Evolutionary conservation across 306 rosid species (phyloP), one percentile per base, ranked within the genome.

Genomic region (Vachellia collinsii): DNA sequence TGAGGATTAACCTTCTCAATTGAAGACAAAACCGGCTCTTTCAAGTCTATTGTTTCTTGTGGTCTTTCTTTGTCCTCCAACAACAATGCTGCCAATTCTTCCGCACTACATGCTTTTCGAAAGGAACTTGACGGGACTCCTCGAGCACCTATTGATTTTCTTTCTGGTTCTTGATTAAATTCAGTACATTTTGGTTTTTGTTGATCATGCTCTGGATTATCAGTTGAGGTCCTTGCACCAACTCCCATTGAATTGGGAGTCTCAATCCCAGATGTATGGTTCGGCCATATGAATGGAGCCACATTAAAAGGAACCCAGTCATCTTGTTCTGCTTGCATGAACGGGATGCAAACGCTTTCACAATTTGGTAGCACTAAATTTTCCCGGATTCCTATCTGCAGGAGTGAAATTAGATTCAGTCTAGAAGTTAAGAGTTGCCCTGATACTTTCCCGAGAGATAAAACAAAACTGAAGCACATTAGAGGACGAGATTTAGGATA

Each of bases 271-370:
- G 69, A 42, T 63, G 91, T 97, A 75, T 88, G 97, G 70, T 86
- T 85, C 77, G 79, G 37, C 98, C 99, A 95, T 69, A 87, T 62
- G 82, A 88, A 93, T 64, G 99, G 99, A 83, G 99, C 98, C 79
- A 77, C 91, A 77, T 68, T 91, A 74, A 85, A 80, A 14, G 94
- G 96, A 66, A 88, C 84, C 99, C 99, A 95, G 82, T 95, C 97
- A 58, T 93, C 87, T 81, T 91, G 87, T 84, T 93, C 99, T 51
- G 98, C 98, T 75, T 89, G 36, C 99, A 95, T 95, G 89, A 92
- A 93, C 29, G 99, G 92, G 67, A 95, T 85, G 69, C 88, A 87
- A 48, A 89, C 13, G 83, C 87, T 83, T 84, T 88, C 97, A 79
- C 89, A 84, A 84, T 93, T 93, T 47, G 98, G 99, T 75, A 90